Conservation (phyloP, 2,329 filamentous ascomycete genomes). For the Colletotrichum sidae region DNA sequence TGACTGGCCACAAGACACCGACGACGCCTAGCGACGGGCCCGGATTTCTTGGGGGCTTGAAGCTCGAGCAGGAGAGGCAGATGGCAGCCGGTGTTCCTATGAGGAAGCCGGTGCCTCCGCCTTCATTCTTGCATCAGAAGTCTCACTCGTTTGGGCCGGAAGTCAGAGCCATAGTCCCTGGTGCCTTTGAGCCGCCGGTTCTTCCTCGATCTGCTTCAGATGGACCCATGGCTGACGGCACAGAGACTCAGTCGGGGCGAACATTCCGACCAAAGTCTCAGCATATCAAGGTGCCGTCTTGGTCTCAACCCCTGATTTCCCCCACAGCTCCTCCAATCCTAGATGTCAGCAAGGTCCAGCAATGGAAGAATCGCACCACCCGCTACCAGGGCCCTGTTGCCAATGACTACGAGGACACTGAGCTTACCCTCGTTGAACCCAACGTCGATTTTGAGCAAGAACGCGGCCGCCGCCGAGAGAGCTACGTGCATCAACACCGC, state of each 20-base stretch:
- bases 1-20: conserved; percentile 37
- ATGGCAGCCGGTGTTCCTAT: conserved; percentile 38
- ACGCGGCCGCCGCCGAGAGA: conserved; percentile 31
- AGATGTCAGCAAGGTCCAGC: conserved; percentile 48
- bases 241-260: neutral
- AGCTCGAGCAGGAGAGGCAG: conserved; percentile 53
- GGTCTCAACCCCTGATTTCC: conserved; percentile 43
- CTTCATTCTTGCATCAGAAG: conserved; percentile 20
- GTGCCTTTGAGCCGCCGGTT: conserved; percentile 2
- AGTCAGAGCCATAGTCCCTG: conserved; percentile 16
- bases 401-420: conserved; percentile 9
- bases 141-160: conserved; percentile 33
- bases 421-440: conserved; percentile 17
- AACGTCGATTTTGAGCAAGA: conserved; percentile 23
- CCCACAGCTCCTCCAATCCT: conserved; percentile 45
- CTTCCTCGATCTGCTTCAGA: conserved; percentile 23
- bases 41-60: conserved; percentile 55
- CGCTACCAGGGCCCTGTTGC: neutral
- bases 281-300: conserved; percentile 13
- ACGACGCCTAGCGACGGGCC: conserved; percentile 38
- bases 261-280: neutral
- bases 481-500: conserved; percentile 36
- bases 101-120: conserved; percentile 15
- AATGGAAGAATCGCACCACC: conserved; percentile 40
- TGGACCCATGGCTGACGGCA: conserved; percentile 5